Evolutionary conservation across 2,329 filamentous ascomycete genomes (phyloP).

Genomic region (Cladosporium sp.): DNA sequence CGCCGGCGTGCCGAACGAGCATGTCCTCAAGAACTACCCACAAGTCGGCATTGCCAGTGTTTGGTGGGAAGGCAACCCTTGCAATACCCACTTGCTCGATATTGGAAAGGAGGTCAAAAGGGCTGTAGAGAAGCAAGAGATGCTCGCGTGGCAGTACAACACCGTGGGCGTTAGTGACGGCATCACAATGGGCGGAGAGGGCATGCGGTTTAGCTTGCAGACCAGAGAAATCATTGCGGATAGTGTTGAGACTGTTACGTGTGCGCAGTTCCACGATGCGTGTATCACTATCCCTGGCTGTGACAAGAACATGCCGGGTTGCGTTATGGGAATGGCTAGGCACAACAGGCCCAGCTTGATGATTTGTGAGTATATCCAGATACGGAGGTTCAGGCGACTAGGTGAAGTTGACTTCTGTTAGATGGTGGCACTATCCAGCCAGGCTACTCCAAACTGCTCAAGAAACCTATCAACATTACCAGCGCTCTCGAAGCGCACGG

Average conservation of each 20-base stretch:
- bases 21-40: constrained; percentile 83
- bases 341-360: constrained; percentile 91
- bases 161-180: constrained; percentile 81
- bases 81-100: constrained; percentile 73
- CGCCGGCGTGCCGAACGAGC: constrained; percentile 73
- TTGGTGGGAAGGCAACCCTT: constrained; percentile 97
- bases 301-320: constrained; percentile 97
- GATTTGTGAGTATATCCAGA: constrained; percentile 50
- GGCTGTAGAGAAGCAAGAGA: constrained; percentile 70
- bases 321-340: constrained; percentile 75
- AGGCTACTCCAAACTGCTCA: constrained; percentile 71
- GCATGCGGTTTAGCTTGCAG: constrained; percentile 90
- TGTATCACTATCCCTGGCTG: constrained; percentile 91
- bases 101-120: constrained; percentile 83
- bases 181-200: constrained; percentile 93
- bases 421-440: constrained; percentile 83
- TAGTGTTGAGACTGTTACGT: constrained; percentile 87
- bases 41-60: constrained; percentile 88
- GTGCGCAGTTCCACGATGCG: constrained; percentile 85
- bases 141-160: constrained; percentile 94
- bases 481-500: constrained; percentile 85
- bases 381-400: no score
- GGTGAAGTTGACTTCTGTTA: background rate
- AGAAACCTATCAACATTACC: constrained; percentile 77
- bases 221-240: constrained; percentile 89